Percentiles rank a stretch among this genome's conserved stretches.
Evolutionary conservation across 208 protist species (phyloP).

Genomic region (Porcisia hertigi): DNA sequence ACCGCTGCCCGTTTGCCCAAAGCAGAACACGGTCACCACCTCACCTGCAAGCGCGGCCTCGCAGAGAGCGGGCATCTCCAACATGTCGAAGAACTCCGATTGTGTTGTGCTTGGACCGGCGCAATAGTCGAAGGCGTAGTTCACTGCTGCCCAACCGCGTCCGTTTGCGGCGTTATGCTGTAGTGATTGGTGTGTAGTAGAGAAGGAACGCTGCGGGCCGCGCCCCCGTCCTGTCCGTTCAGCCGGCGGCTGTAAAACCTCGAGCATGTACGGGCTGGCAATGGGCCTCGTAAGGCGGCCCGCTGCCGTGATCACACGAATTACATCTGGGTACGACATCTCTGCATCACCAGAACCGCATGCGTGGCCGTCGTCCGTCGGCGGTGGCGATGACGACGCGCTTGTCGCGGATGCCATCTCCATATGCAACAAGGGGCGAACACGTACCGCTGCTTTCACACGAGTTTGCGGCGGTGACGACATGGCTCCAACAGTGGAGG

Average conservation of each 20-base stretch:
- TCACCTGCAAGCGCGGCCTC: slow-evolving; percentile 77
- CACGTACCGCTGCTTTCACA: slow-evolving; percentile 28
- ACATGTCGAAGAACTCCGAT: slow-evolving; percentile 45
- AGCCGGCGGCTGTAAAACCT: slow-evolving; percentile 16
- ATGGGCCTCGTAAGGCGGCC: slow-evolving; percentile 18
- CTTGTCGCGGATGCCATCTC: slow-evolving; percentile 6
- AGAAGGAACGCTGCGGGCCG: neutral
- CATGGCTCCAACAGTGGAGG: neutral
- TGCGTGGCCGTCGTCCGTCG: neutral
- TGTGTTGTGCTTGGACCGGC: slow-evolving; percentile 64
- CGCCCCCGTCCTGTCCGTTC: neutral
- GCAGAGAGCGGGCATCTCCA: slow-evolving; percentile 59
- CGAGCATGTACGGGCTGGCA: slow-evolving; percentile 23
- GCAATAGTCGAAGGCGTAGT: slow-evolving; percentile 67
- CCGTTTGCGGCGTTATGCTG: neutral
- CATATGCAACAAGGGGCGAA: slow-evolving; percentile 19
- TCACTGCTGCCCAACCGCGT: neutral
- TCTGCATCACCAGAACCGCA: neutral
- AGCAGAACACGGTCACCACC: slow-evolving; percentile 86
- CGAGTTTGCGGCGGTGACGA: neutral
- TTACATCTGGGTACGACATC: slow-evolving; percentile 7
- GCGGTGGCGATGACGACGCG: neutral
- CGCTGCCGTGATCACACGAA: slow-evolving; percentile 28
- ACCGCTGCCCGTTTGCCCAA: slow-evolving; percentile 89
- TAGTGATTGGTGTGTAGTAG: neutral